A percentile compares a stretch with the other conserved stretches of the same genome.
Evolutionary conservation across 108 stramenopile species (phyloP).

Genomic region (Schizochytrium sp.): DNA sequence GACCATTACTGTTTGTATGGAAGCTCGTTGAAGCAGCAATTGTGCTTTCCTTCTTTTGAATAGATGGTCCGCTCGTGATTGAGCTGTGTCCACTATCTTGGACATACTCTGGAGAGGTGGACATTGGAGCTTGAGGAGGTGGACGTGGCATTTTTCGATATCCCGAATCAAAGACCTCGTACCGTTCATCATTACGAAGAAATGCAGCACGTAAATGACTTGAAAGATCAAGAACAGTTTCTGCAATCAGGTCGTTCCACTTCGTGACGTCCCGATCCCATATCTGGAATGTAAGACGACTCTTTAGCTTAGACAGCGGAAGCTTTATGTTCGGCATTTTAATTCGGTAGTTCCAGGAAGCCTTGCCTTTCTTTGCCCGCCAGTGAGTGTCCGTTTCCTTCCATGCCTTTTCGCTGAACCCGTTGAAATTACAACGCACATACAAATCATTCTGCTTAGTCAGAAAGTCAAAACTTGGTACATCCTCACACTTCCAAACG

Average conservation of each 20-base stretch:
- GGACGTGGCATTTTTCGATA: slow-evolving; percentile 63
- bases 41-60: too few relatives aligned
- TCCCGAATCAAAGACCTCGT: slow-evolving; percentile 60
- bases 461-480: slow-evolving; percentile 68
- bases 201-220: slow-evolving; percentile 63
- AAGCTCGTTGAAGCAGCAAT: not conserved
- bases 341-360: slow-evolving; percentile 78
- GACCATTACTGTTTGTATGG: not conserved
- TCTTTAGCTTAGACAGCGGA: slow-evolving; percentile 72
- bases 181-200: slow-evolving; percentile 41
- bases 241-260: slow-evolving; percentile 74
- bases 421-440: slow-evolving; percentile 72
- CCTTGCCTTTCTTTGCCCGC: slow-evolving; percentile 76
- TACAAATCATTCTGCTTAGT: slow-evolving; percentile 75
- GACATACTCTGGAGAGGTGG: too few relatives aligned
- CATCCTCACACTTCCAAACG: slow-evolving; percentile 69
- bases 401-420: slow-evolving; percentile 67
- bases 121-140: slow-evolving; percentile 50
- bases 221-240: slow-evolving; percentile 67
- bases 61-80: too few relatives aligned
- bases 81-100: too few relatives aligned
- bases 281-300: slow-evolving; percentile 71
- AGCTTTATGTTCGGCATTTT: slow-evolving; percentile 72
- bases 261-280: slow-evolving; percentile 77
- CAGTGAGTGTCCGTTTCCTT: slow-evolving; percentile 80